Base-by-base conservation (phyloP, 2,329 filamentous ascomycete genomes). In the Fusarium dimerum region DNA sequence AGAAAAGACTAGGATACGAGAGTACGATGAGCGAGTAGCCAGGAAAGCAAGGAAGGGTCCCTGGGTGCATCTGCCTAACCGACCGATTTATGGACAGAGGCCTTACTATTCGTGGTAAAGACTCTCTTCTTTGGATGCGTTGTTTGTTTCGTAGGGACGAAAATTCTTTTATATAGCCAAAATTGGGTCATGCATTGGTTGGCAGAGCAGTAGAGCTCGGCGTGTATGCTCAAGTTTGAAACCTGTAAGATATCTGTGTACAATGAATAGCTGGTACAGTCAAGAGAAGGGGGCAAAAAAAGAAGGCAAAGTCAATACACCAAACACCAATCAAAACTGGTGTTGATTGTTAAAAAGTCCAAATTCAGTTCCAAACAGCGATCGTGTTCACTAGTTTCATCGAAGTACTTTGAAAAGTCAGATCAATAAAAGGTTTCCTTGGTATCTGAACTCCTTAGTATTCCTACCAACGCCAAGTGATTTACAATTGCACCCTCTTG, bases 41-140 rank as follows among this genome's bases (percentile, higher is more conserved):
- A 93, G 90, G 77, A 81, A 88, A 70, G 79, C 82, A 49, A 86
- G 86, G 66, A 82, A 86, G 55, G 89, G 90, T 58, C 85, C 93
- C 15, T 97, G 93, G 93, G 83, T 89, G 12, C 90, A 92, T 64
- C 76, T 97, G 48, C 93, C 93, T 8, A 90, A 97, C 71, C 85
- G 92, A 56, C 89, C 88, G 7, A 80, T 99, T 50, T 87, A 87
- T 56, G 86, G 86, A 36, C 92, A 97, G 77, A 83, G 89, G 63
- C 93, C 91, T 68, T 95, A 94, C 72, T 95, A 95, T 73, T 85
- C 89, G 55, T 99, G 93, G 93, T 97, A 87, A 63, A 65, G 17
- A 40, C 43, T 7, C 30, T 38, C 34, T 12, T 40, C 38, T 51
- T 6, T 52, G 38, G 5, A 44, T 48, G 26, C 30, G 43, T 50